These are phyloP conservation scores for Tremella fuciformis DNA, from an alignment of 768 basidiomycete genomes.

Conservation along the genomic window DNA sequence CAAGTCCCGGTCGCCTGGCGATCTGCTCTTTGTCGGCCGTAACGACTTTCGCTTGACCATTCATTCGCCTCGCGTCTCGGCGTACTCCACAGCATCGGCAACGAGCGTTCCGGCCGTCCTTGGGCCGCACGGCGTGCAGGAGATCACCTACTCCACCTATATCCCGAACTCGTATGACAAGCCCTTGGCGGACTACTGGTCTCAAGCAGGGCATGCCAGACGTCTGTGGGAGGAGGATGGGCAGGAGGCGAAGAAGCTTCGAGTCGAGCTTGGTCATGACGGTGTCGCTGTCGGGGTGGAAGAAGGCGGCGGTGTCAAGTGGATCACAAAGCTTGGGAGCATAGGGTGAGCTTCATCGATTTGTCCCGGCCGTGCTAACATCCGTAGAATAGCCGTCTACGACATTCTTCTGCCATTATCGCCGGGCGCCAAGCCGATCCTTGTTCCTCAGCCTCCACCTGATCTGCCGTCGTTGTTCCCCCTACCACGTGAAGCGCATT, in stretches of 20 bases:
- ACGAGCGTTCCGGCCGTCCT: constrained; percentile 16
- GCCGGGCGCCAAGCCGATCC: constrained; percentile 62
- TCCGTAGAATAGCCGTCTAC: constrained; percentile 43
- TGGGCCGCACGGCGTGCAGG: constrained; percentile 56
- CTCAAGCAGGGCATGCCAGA: constrained; percentile 58
- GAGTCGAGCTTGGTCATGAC: constrained; percentile 49
- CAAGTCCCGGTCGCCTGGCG: constrained; percentile 52
- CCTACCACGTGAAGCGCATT: constrained; percentile 34
- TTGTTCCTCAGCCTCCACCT: constrained; percentile 81
- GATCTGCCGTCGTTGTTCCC: constrained; percentile 71
- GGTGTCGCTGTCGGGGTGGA: constrained; percentile 48
- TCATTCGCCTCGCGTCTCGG: constrained; percentile 58
- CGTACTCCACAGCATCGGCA: constrained; percentile 53
- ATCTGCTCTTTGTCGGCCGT: constrained; percentile 60
- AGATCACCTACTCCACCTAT: constrained; percentile 84
- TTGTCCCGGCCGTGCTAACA: constrained; percentile 43
- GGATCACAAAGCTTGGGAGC: constrained; percentile 38
- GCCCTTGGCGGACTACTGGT: constrained; percentile 68
- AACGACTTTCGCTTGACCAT: constrained; percentile 88
- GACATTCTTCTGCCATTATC: constrained; percentile 47
- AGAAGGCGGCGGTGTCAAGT: constrained; percentile 40
- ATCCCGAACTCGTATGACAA: constrained; percentile 87
- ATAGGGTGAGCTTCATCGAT: constrained; percentile 85
- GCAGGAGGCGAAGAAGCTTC: constrained; percentile 27
- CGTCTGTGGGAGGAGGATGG: constrained; percentile 29